These are phyloP conservation scores for Cordyceps sp. DNA, from an alignment of 2,329 filamentous ascomycete genomes.

Conservation along the genomic window DNA sequence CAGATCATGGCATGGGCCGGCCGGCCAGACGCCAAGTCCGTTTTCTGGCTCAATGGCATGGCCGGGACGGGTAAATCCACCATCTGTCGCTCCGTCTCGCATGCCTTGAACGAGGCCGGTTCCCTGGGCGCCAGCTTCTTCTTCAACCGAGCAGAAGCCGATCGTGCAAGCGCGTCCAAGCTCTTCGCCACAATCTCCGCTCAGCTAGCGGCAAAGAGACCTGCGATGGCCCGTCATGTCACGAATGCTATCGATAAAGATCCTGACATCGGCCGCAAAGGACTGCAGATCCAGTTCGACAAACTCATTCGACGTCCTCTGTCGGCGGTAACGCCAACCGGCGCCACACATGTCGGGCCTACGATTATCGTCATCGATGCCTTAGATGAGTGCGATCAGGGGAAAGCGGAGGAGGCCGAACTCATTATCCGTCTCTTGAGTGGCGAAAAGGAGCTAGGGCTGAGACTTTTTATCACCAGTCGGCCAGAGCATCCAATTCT, in stretches of 20 bases:
- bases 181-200: slow-evolving; percentile 23
- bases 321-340: background rate
- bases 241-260: slow-evolving; percentile 14
- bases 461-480: slow-evolving; percentile 24
- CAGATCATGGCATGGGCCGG: slow-evolving; percentile 10
- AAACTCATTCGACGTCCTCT: slow-evolving; percentile 21
- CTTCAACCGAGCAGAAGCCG: slow-evolving; percentile 24
- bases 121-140: slow-evolving; percentile 23
- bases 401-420: slow-evolving; percentile 13
- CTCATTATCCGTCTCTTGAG: slow-evolving; percentile 11
- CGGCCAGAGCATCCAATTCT: slow-evolving; percentile 21
- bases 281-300: slow-evolving; percentile 20
- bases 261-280: slow-evolving; percentile 10
- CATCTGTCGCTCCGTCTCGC: slow-evolving; percentile 14
- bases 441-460: background rate
- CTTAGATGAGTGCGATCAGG: slow-evolving; percentile 10
- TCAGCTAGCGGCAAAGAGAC: slow-evolving; percentile 13
- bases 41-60: slow-evolving; percentile 22
- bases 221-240: slow-evolving; percentile 11
- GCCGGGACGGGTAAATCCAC: slow-evolving; percentile 23
- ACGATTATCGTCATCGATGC: slow-evolving; percentile 18
- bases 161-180: slow-evolving; percentile 16
- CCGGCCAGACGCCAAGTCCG: slow-evolving; percentile 5
- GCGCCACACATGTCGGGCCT: background rate
- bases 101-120: slow-evolving; percentile 1